Evolutionary conservation across 2,329 filamentous ascomycete species (phyloP).

Genomic region (Peltaster fructicola): DNA sequence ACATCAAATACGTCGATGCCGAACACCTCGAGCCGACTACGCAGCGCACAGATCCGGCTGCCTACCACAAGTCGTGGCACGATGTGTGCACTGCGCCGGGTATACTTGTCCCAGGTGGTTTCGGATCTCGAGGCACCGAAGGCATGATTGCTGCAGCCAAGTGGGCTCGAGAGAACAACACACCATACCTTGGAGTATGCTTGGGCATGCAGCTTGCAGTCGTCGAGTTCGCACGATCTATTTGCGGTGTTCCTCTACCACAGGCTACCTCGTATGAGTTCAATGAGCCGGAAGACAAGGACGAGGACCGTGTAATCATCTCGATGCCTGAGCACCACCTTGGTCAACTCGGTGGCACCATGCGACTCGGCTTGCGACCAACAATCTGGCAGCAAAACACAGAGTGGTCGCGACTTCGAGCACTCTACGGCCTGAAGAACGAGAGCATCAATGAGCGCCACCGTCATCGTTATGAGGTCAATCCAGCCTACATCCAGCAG

Average conservation of each 20-base stretch:
- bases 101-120: constrained; percentile 57
- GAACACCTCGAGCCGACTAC: constrained; percentile 59
- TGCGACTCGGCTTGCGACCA: constrained; percentile 62
- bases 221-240: constrained; percentile 67
- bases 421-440: constrained; percentile 45
- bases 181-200: constrained; percentile 77
- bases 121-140: constrained; percentile 64
- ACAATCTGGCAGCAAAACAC: constrained; percentile 58
- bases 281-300: constrained; percentile 34
- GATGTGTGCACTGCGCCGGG: constrained; percentile 53
- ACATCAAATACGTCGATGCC: constrained; percentile 71
- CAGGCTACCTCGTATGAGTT: constrained; percentile 41
- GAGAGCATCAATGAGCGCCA: constrained; percentile 49
- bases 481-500: constrained; percentile 54
- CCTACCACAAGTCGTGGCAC: constrained; percentile 69
- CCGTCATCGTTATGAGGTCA: constrained; percentile 81
- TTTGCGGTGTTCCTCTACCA: constrained; percentile 41
- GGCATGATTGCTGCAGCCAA: constrained; percentile 82
- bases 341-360: constrained; percentile 65
- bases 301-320: constrained; percentile 57
- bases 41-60: constrained; percentile 44
- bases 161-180: constrained; percentile 68
- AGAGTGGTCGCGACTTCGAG: constrained; percentile 63
- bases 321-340: constrained; percentile 84
- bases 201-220: constrained; percentile 87